These are phyloP conservation scores for Ustilago xerochloae DNA, from an alignment of 1,284 basidiomycete species.

Conservation along the genomic window DNA sequence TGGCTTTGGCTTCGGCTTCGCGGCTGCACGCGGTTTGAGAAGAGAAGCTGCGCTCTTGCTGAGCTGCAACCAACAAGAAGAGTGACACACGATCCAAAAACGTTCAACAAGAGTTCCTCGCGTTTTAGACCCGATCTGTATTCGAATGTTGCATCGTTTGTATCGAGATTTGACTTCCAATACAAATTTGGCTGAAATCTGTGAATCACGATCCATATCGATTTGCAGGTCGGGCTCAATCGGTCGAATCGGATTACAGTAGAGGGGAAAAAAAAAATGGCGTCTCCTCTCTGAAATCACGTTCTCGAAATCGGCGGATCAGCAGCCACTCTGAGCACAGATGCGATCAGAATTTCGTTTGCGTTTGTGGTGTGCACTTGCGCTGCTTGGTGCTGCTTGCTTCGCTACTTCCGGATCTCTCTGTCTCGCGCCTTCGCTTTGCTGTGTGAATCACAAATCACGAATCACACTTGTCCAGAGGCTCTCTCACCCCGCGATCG, in stretches of 20 bases:
- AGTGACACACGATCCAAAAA: too few species aligned
- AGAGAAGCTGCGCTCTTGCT: too few species aligned
- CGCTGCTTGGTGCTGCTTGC: not conserved
- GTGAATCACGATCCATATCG: not conserved
- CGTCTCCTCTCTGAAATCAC: not conserved
- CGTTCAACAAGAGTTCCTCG: too few species aligned
- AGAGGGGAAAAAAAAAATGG: not conserved
- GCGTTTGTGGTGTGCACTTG: too few species aligned
- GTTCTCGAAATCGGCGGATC: constrained; percentile 13
- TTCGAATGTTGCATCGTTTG: not conserved
- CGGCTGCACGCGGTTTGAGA: too few species aligned
- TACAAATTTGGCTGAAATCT: not conserved
- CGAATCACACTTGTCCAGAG: not conserved
- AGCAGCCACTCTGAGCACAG: constrained; percentile 7
- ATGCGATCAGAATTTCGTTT: not conserved
- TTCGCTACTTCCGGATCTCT: constrained; percentile 11
- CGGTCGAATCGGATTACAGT: constrained; percentile 24
- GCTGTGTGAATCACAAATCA: too few species aligned
- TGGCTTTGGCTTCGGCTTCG: too few species aligned
- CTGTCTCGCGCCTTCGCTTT: too few species aligned
- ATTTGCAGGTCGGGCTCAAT: constrained; percentile 1
- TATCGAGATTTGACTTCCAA: constrained; percentile 3
- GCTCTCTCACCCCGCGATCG: constrained; percentile 26
- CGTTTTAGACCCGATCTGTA: constrained; percentile 3
- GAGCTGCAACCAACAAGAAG: too few species aligned